Conservation (phyloP, 2,329 filamentous ascomycete species). For the Diaporthe ampelina region DNA sequence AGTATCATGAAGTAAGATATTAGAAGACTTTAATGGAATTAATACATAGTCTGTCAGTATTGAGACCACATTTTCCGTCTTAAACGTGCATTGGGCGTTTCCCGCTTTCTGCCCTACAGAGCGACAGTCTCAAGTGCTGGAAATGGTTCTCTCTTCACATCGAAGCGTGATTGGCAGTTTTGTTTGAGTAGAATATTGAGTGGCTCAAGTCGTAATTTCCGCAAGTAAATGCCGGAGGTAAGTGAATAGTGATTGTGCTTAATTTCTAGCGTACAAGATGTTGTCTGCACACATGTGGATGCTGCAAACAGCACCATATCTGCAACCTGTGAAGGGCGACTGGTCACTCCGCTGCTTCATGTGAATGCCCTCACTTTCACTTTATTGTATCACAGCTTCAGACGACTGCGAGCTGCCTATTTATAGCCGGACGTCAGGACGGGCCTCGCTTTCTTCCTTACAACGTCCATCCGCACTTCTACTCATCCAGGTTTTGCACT, state of each 20-base stretch:
- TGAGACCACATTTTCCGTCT: no score
- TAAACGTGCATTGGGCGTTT: neutral
- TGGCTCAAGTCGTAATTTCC: neutral
- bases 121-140: neutral
- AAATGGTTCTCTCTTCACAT: neutral
- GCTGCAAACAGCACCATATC: neutral
- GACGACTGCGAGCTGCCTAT: neutral
- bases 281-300: neutral
- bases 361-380: no score
- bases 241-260: neutral
- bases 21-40: neutral
- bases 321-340: no score
- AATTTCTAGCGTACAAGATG: neutral
- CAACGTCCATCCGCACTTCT: neutral
- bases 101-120: no score
- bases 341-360: no score
- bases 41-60: neutral
- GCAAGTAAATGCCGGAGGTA: no score
- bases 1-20: no score
- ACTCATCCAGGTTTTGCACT: neutral
- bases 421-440: neutral
- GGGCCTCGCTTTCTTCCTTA: neutral
- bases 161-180: neutral
- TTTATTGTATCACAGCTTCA: neutral
- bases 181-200: neutral